phyloP scores from a whole-genome alignment of 1,139 yeast genomes.

The Geotrichum phurueaensis region DNA sequence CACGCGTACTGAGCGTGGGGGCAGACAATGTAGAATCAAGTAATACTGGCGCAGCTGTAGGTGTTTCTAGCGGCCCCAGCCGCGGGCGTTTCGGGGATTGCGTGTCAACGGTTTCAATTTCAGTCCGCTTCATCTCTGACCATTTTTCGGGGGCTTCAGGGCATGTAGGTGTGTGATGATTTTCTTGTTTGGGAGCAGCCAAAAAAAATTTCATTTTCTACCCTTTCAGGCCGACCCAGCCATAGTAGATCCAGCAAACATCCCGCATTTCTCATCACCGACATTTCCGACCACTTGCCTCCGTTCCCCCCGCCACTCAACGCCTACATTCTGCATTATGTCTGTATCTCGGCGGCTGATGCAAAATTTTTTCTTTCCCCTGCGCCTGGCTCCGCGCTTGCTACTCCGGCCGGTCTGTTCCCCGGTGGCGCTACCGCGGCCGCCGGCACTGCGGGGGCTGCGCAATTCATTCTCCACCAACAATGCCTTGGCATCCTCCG shows the following conservation, averaged over 20 bases:
- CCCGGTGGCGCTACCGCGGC: background rate
- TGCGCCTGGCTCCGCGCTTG: background rate
- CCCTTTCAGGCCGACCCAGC: background rate
- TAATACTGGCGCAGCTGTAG: background rate
- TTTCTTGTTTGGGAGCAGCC: background rate
- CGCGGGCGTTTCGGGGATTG: background rate
- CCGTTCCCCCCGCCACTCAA: background rate
- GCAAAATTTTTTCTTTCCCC: background rate
- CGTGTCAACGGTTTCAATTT: background rate
- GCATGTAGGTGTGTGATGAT: background rate
- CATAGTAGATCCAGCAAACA: background rate
- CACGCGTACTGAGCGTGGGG: background rate
- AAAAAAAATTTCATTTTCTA: background rate
- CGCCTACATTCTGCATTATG: background rate
- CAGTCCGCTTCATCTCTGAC: background rate
- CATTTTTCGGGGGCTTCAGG: background rate
- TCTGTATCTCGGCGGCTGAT: background rate
- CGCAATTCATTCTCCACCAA: background rate
- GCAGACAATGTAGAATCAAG: background rate
- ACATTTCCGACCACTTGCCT: background rate
- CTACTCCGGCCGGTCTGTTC: background rate
- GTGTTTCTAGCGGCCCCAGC: background rate
- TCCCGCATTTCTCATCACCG: background rate
- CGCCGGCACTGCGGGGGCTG: background rate
- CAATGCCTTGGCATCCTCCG: background rate